Evolutionary conservation across 148 eudicot genomes (phyloP), one percentile per base, ranked within the genome.

Genomic region (Chenopodium suecicum): DNA sequence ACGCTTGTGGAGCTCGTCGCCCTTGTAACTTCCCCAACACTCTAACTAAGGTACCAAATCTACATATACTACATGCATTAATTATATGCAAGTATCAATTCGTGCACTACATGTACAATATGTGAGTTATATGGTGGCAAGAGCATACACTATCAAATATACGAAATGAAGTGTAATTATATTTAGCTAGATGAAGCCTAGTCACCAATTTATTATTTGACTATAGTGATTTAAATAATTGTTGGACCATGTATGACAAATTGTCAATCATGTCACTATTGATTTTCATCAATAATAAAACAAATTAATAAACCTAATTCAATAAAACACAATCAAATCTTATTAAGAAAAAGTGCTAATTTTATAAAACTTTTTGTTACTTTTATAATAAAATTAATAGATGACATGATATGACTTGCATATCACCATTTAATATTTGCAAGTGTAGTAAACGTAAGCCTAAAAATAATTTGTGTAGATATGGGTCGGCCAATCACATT

Each of bases 1-100:
- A 97, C 56, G 99, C 99, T 80, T 94, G 98, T 87, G 99, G 98
- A 23, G 99, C 99, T 75, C 83, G 89, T 41, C 91, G 99, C 44
- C 99, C 98, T 78, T 92, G 98, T 78, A 90, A 97, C 85, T 97
- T 97, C 86, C 99, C 99, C 70, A 97, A 97, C 89, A 90, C 99
- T 80, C 88, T 97, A 72, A 92, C 99, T 27, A 97, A 97, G 98
- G 99, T 96, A 91, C n/a, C 3, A 17, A 37, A 37, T 37, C 44
- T 5, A 37, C 7, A 37, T 37, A 37, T 37, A 37, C 44, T 37
- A 27, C 27, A 37, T 37, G 44, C 44, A 37, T 37, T 37, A 37
- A 37, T 37, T 37, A 37, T 37, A 37, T 37, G 44, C 44, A 37
- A 37, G 44, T 37, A 37, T 37, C 7, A 37, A 37, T 37, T 37